Conservation (phyloP, 2,329 filamentous ascomycete genomes). For the Chaetothyriales sp. region DNA sequence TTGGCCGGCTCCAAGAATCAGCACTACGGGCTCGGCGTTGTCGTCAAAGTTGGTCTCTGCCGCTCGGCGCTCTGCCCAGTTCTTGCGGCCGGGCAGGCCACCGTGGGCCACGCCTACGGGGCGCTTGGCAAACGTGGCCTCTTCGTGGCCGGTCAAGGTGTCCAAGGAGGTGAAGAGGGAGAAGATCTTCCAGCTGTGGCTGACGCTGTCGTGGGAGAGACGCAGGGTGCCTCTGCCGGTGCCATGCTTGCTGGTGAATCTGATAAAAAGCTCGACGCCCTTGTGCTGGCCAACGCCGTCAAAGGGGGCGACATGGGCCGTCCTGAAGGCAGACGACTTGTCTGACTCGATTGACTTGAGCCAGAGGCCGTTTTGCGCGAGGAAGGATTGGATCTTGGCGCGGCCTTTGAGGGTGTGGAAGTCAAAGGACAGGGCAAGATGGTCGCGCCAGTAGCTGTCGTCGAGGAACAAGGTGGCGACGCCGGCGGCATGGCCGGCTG, state of each 20-base stretch:
- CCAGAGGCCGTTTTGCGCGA: constrained; percentile 26
- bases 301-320: constrained; percentile 34
- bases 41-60: constrained; percentile 36
- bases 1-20: constrained; percentile 52
- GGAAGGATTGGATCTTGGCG: constrained; percentile 26
- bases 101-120: constrained; percentile 46
- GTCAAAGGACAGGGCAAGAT: constrained; percentile 43
- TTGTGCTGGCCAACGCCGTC: constrained; percentile 37
- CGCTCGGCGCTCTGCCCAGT: constrained; percentile 45
- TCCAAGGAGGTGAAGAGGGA: constrained; percentile 49
- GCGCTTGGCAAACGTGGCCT: constrained; percentile 35
- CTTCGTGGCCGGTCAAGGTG: constrained; percentile 42
- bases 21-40: constrained; percentile 41
- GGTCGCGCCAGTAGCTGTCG: constrained; percentile 45
- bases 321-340: constrained; percentile 29
- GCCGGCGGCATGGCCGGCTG: constrained; percentile 22
- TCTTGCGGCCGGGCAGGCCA: constrained; percentile 37
- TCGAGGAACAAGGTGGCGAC: constrained; percentile 35
- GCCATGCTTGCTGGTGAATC: constrained; percentile 41
- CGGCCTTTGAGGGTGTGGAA: constrained; percentile 40
- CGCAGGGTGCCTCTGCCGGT: constrained; percentile 43
- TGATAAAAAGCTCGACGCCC: constrained; percentile 46
- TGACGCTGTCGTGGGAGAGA: constrained; percentile 29
- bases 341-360: constrained; percentile 36
- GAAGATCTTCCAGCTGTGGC: constrained; percentile 45